Percentiles rank a stretch among this genome's conserved stretches.
Conservation (phyloP, 345 rosid genomes). For the Boechera retrofracta region DNA sequence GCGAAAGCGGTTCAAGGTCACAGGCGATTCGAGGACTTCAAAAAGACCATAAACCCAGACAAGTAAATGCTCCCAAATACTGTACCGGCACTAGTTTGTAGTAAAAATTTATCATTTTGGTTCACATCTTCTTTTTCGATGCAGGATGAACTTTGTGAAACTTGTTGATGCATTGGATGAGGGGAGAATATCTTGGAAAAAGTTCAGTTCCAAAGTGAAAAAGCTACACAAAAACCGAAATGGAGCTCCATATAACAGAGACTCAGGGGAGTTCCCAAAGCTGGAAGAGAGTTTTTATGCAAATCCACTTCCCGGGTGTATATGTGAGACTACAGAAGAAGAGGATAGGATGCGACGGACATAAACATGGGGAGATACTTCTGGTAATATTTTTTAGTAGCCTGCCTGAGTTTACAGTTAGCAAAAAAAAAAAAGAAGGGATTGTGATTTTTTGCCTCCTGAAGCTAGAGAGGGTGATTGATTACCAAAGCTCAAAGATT, state of each 20-base stretch:
- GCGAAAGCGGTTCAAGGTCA: constrained; percentile 99
- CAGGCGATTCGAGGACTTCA: constrained; percentile 81
- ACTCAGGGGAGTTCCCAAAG: constrained; percentile 81
- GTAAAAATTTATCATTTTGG: not conserved
- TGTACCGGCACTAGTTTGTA: not conserved
- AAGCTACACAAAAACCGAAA: constrained; percentile 71
- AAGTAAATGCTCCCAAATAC: constrained; percentile 49
- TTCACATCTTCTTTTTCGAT: constrained; percentile 9
- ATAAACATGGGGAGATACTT: constrained; percentile 27
- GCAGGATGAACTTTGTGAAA: constrained; percentile 85
- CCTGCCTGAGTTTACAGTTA: constrained; percentile 4
- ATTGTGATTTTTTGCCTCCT: constrained; percentile 21
- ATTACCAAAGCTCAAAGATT: constrained; percentile 32
- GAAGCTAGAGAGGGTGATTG: constrained; percentile 26
- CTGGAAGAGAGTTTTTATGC: constrained; percentile 92
- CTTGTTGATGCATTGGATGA: constrained; percentile 80
- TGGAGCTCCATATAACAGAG: constrained; percentile 79
- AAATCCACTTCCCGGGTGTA: constrained; percentile 92
- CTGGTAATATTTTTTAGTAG: constrained; percentile 32
- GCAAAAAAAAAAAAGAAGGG: constrained; percentile 13
- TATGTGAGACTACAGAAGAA: constrained; percentile 57
- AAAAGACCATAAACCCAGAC: constrained; percentile 89
- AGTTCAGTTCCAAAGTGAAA: constrained; percentile 82
- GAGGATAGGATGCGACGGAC: constrained; percentile 29
- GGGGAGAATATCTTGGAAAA: constrained; percentile 81